A percentile compares a stretch with the other conserved stretches of the same genome.
Evolutionary conservation across 2,329 filamentous ascomycete species (phyloP).

Genomic region (Aspergillus vadensis): DNA sequence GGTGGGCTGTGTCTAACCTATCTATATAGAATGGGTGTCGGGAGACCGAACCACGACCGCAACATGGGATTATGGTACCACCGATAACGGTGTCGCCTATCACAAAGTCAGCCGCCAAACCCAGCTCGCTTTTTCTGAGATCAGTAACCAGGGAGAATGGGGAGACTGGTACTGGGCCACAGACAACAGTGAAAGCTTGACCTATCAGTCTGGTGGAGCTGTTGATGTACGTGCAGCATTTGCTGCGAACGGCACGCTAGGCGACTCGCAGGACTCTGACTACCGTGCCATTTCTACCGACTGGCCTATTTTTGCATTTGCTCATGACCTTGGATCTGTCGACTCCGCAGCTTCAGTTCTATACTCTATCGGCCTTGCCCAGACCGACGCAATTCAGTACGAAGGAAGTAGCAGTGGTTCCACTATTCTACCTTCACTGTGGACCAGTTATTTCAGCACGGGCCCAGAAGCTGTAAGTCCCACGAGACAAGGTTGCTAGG

Average conservation of each 20-base stretch:
- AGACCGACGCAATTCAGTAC: constrained; percentile 54
- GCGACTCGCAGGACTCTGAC: constrained; percentile 50
- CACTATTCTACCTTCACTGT: constrained; percentile 48
- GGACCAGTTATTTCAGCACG: constrained; percentile 51
- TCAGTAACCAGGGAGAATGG: constrained; percentile 54
- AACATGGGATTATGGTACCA: constrained; percentile 62
- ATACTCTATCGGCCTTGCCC: constrained; percentile 54
- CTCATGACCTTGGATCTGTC: constrained; percentile 53
- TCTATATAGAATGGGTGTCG: constrained; percentile 66
- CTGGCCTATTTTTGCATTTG: constrained; percentile 58
- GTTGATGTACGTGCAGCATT: constrained; percentile 52
- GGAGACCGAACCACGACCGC: constrained; percentile 60
- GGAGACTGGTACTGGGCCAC: constrained; percentile 59
- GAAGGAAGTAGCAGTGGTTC: constrained; percentile 43
- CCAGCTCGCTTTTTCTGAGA: constrained; percentile 52
- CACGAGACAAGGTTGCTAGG: too few relatives aligned
- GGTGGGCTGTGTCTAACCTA: constrained; percentile 15
- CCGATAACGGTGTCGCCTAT: constrained; percentile 58
- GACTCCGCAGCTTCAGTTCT: constrained; percentile 41
- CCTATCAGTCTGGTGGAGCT: constrained; percentile 52
- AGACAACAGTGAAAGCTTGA: constrained; percentile 42
- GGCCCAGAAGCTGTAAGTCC: constrained; percentile 41
- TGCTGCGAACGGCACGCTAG: constrained; percentile 45
- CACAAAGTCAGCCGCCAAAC: constrained; percentile 58
- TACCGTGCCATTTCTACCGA: constrained; percentile 53